phyloP scores from a whole-genome alignment of 1,284 basidiomycete species.

The Irpex sp. region DNA sequence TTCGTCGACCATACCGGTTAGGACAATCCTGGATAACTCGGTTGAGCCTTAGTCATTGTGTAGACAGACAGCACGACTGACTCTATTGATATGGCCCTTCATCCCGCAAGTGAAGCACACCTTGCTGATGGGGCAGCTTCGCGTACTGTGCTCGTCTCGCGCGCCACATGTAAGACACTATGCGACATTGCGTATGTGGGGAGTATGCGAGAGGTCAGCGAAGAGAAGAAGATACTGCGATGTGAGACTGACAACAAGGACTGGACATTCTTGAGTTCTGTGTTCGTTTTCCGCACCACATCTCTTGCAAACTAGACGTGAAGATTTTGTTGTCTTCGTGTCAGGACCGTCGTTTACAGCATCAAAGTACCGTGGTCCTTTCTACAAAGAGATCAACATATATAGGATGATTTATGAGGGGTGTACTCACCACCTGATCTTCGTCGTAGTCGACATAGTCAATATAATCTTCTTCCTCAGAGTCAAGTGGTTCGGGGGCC shows the following conservation, averaged over 20 bases:
- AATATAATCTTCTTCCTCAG: conserved; percentile 54
- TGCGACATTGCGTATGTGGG: not conserved
- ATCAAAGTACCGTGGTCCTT: conserved; percentile 62
- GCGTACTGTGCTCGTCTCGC: conserved; percentile 77
- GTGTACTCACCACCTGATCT: conserved; percentile 44
- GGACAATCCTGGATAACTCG: conserved; percentile 64
- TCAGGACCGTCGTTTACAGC: conserved; percentile 30
- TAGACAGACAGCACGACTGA: conserved; percentile 27
- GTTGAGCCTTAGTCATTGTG: not conserved
- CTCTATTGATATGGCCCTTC: conserved; percentile 78
- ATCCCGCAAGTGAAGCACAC: conserved; percentile 84
- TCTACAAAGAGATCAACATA: not conserved
- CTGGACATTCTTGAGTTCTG: conserved; percentile 55
- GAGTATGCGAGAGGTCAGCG: conserved; percentile 1
- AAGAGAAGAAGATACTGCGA: not conserved
- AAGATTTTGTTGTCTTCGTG: conserved; percentile 31
- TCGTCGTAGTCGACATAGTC: conserved; percentile 68
- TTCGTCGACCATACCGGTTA: conserved; percentile 43
- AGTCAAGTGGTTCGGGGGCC: conserved; percentile 30
- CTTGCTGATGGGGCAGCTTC: conserved; percentile 80
- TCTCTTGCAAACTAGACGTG: conserved; percentile 58
- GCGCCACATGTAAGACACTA: conserved; percentile 88
- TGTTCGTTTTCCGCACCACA: conserved; percentile 70
- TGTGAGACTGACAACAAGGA: conserved; percentile 52
- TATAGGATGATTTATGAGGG: not conserved